Conservation (phyloP, 139 green algal species). For the Coelastrella sp. region DNA sequence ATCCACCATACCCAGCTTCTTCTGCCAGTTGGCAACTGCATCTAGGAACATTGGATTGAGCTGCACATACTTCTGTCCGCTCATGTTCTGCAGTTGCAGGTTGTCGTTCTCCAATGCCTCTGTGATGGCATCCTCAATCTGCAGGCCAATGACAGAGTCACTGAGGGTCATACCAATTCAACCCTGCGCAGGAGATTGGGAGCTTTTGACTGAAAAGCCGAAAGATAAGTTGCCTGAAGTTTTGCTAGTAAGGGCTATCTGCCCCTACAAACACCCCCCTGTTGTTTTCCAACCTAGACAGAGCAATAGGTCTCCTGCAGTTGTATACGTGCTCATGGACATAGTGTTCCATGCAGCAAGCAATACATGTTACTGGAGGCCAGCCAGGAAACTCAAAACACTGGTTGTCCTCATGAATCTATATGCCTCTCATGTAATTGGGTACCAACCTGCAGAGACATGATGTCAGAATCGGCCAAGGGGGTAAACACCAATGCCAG, state of each 20-base stretch:
- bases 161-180: no score
- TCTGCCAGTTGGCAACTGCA: conserved; percentile 87
- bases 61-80: conserved; percentile 88
- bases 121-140: conserved; percentile 77
- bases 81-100: conserved; percentile 91
- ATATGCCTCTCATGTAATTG: neutral
- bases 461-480: conserved; percentile 73
- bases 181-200: no score
- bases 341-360: no score
- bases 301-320: no score
- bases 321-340: no score
- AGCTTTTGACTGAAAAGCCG: no score
- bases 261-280: no score
- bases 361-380: no score
- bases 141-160: conserved; percentile 29
- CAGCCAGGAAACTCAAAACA: no score
- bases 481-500: conserved; percentile 76
- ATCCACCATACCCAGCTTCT: conserved; percentile 88
- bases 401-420: neutral
- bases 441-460: conserved; percentile 51
- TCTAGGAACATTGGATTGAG: conserved; percentile 91
- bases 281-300: no score
- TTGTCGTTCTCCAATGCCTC: conserved; percentile 92
- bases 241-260: no score
- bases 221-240: no score